Percentiles rank a stretch among this genome's conserved stretches.
phyloP scores from a whole-genome alignment of 148 eudicot genomes.

The Chenopodium quinoa region DNA sequence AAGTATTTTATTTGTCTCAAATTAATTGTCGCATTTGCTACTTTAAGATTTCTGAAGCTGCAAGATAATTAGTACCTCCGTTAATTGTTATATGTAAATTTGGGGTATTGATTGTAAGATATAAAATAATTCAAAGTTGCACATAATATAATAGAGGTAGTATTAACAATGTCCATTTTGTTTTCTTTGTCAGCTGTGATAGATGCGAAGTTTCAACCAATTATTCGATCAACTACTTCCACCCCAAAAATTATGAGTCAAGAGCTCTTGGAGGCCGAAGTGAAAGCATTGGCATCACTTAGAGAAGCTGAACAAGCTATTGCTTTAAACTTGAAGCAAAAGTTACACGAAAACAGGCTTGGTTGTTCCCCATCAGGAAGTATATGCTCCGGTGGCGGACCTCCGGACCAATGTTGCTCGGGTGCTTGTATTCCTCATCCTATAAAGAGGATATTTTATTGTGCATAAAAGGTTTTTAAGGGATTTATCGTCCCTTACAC shows the following conservation, averaged over 20 bases:
- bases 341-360: neutral
- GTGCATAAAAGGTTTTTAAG: neutral
- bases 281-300: neutral
- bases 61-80: too few species aligned
- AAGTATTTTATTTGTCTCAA: too few species aligned
- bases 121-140: too few species aligned
- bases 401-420: neutral
- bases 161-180: neutral
- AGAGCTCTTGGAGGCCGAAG: neutral
- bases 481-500: neutral
- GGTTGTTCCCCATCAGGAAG: neutral
- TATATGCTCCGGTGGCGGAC: neutral
- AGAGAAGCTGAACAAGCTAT: neutral
- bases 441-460: neutral
- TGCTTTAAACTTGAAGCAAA: neutral
- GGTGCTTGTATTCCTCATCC: conserved; percentile 16
- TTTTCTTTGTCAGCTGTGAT: neutral
- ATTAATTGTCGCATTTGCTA: too few species aligned
- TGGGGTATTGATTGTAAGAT: neutral
- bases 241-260: neutral
- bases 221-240: neutral
- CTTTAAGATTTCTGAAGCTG: too few species aligned
- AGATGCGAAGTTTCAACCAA: neutral
- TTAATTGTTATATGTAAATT: too few species aligned
- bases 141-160: neutral